These are phyloP conservation scores for Diddensiella caesifluorescens DNA, from an alignment of 805 yeast genomes.

Conservation along the genomic window DNA sequence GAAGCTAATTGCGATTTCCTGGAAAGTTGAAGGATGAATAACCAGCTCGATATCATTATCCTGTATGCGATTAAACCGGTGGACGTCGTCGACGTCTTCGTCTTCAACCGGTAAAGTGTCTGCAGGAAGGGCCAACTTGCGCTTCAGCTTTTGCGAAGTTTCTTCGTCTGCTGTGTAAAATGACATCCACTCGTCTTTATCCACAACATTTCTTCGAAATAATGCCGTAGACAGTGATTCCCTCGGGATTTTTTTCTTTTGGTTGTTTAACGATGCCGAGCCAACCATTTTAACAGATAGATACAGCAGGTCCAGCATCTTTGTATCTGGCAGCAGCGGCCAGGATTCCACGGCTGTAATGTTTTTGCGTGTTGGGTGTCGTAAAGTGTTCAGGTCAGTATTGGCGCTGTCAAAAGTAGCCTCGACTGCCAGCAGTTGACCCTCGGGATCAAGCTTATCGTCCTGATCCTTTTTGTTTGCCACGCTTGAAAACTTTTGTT, in stretches of 20 bases:
- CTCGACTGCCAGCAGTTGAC: conserved; percentile 68
- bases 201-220: conserved; percentile 66
- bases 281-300: conserved; percentile 36
- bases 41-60: conserved; percentile 72
- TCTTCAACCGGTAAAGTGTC: conserved; percentile 41
- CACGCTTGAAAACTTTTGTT: conserved; percentile 21
- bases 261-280: conserved; percentile 38
- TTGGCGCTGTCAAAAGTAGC: conserved; percentile 63
- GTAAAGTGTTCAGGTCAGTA: conserved; percentile 41
- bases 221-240: conserved; percentile 42
- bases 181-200: conserved; percentile 73
- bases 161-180: conserved; percentile 46
- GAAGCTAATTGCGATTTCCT: conserved; percentile 67
- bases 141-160: conserved; percentile 38
- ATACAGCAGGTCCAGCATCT: conserved; percentile 76
- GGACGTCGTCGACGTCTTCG: conserved; percentile 38
- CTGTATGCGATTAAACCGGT: conserved; percentile 57
- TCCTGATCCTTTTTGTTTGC: conserved; percentile 7
- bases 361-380: conserved; percentile 74
- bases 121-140: conserved; percentile 42
- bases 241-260: conserved; percentile 19
- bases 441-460: conserved; percentile 38
- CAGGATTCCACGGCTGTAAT: conserved; percentile 71
- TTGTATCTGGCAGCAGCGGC: conserved; percentile 84
- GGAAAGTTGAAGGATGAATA: conserved; percentile 41